These are phyloP conservation scores for Candida incommunis DNA, from an alignment of 805 yeast genomes.

Conservation along the genomic window DNA sequence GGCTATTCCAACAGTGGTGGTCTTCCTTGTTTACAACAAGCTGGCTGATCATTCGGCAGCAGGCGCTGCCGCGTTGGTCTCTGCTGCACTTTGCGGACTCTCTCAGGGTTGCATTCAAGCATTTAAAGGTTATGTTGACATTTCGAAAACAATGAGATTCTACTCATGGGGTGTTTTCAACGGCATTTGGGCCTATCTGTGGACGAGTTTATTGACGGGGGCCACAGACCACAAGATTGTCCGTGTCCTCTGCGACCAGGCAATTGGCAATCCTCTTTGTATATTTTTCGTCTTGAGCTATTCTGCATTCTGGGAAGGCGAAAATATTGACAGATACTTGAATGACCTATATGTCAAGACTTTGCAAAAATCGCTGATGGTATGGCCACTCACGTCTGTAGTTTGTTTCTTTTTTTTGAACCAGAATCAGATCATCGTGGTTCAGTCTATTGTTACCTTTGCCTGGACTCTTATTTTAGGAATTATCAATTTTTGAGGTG, in stretches of 20 bases:
- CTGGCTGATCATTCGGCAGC: conserved; percentile 13
- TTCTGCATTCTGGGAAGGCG: conserved; percentile 24
- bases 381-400: conserved; percentile 16
- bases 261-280: conserved; percentile 20
- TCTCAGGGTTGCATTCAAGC: conserved; percentile 21
- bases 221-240: conserved; percentile 11
- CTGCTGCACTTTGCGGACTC: conserved; percentile 18
- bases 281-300: conserved; percentile 19
- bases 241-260: conserved; percentile 19
- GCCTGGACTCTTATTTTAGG: conserved; percentile 18
- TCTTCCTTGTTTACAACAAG: conserved; percentile 9
- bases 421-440: conserved; percentile 11
- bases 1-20: not conserved
- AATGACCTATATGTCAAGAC: conserved; percentile 14
- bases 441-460: conserved; percentile 11
- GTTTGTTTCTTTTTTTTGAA: conserved; percentile 11
- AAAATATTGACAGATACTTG: conserved; percentile 17
- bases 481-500: no score
- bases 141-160: conserved; percentile 16
- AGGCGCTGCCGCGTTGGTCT: conserved; percentile 20
- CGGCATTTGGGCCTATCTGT: conserved; percentile 23
- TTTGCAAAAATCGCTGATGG: conserved; percentile 11
- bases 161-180: conserved; percentile 24
- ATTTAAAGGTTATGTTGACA: conserved; percentile 9
- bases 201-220: conserved; percentile 21